Evolutionary conservation across 2,329 filamentous ascomycete species (phyloP).

Genomic region (Alternaria metachromatica): DNA sequence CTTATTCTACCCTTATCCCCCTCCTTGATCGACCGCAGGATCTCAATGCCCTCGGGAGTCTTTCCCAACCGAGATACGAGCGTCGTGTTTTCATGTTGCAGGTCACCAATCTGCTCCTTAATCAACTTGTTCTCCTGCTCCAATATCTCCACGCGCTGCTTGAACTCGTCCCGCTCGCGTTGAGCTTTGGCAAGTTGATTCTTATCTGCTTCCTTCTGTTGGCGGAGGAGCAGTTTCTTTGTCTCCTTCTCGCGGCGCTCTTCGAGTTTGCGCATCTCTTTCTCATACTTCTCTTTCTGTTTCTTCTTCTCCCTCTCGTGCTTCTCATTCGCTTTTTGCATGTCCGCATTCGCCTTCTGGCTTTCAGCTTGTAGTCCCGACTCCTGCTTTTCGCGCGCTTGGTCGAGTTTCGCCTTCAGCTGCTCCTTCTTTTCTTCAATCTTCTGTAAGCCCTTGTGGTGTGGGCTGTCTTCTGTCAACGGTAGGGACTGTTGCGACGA

Average conservation of each 20-base stretch:
- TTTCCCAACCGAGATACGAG: conserved; percentile 56
- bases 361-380: conserved; percentile 23
- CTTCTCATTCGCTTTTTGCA: conserved; percentile 67
- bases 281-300: conserved; percentile 51
- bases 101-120: conserved; percentile 58
- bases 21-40: conserved; percentile 42
- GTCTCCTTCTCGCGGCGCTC: conserved; percentile 71
- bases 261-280: conserved; percentile 66
- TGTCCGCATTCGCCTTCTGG: conserved; percentile 57
- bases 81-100: conserved; percentile 65
- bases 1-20: conserved; percentile 28
- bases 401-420: conserved; percentile 68
- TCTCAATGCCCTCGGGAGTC: conserved; percentile 42
- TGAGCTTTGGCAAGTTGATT: conserved; percentile 56
- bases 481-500: conserved; percentile 33
- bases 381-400: conserved; percentile 61
- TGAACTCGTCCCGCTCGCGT: conserved; percentile 57
- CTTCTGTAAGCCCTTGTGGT: conserved; percentile 65
- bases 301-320: conserved; percentile 63
- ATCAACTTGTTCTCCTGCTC: conserved; percentile 59
- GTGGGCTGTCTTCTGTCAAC: conserved; percentile 19
- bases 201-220: conserved; percentile 65
- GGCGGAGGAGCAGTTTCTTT: conserved; percentile 68
- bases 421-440: conserved; percentile 64
- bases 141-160: conserved; percentile 54